Base-by-base conservation (phyloP, 371 early-diverging fungal genomes). In the Scutellospora calospora region DNA sequence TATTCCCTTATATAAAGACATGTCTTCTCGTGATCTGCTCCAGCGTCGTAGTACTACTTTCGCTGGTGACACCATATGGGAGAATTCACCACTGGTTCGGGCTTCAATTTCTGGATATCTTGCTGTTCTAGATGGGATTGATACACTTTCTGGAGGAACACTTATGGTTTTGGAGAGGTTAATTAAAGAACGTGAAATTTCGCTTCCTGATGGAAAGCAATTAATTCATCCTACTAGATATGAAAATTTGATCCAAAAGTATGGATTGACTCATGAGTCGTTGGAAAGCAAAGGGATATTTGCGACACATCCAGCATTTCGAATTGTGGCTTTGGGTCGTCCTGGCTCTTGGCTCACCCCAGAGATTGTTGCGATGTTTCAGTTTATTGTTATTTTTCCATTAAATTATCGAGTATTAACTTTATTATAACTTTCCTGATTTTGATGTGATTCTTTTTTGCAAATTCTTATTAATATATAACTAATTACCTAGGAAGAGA, bases 21-120 rank as follows among this genome's bases (percentile, higher is more conserved):
- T 96, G 94, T 93, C 94, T n/a, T 91, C 94, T 5, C 88, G 95
- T 14, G 96, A 96, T 82, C 86, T 96, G 6, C 86, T 96, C n/a
- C 95, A 96, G 76, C 89, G 94, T 57, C 89, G 96, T 55, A 87
- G 90, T 54, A 96, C 95, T 1, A 91, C 92, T 0, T 85, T 88
- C 41, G 82, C 88, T 5, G 96, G 96, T 68, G 94, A 95, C 49
- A 96, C 96, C 2, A 85, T 91, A 18, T 92, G 93, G 92, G 91
- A 91, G 81, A 91, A 92, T 82, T 93, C 94, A 0, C 87, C 91
- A 2, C 84, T 94, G 12, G 93, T 95, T 8, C 90, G 91, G 78
- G 96, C 95, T 18, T 94, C 95, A 29, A 84, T 94, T 29, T 88
- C 88, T 18, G 96, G 96, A 35, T 88, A 88, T 20, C 81, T 95